Evolutionary conservation across 73 alveolate species (phyloP), one percentile per base, ranked within the genome.

Genomic region (Paramecium caudatum): DNA sequence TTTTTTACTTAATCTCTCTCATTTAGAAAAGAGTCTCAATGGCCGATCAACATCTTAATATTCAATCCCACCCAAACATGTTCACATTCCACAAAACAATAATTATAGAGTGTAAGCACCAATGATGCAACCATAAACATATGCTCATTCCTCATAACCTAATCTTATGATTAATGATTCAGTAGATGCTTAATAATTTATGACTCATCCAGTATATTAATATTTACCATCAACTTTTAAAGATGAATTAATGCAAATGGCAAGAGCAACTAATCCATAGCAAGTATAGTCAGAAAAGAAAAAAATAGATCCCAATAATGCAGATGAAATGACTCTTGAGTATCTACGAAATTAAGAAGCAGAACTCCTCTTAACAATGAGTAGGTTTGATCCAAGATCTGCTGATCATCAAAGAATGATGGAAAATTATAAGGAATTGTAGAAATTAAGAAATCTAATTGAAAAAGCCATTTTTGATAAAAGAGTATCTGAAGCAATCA

Each of bases 341-440:
- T 74, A 74, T 74, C 34, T 74, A 21, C 36, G 88, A 41, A 74
- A 41, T 41, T 27, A 74, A 74, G 88, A 74, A 74, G 88, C 88
- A 15, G 88, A 74, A 21, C 16, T 74, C 36, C 19, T 74, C 15
- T 74, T 74, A 21, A 30, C 16, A 47, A 74, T 74, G 88, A 74
- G 47, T 45, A 74, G 47, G 43, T 74, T 74, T 9, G 88, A 74
- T 43, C 69, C 88, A 8, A 74, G 88, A 45, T 21, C 62, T 15
- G 55, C 23, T 41, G 88, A 74, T 12, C 88, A 74, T 74, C 25
- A n/a, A 74, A 37, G 68, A 16, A 15, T 74, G 9, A 37, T 74
- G 68, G 62, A 74, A 13, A 27, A 74, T 12, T 74, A 74, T 9
- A 36, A 43, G 10, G 88, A 74, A 41, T 45, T 74, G 16, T 45